Conservation (phyloP, 169 alveolate species). For the Hepatocystis sp. region DNA sequence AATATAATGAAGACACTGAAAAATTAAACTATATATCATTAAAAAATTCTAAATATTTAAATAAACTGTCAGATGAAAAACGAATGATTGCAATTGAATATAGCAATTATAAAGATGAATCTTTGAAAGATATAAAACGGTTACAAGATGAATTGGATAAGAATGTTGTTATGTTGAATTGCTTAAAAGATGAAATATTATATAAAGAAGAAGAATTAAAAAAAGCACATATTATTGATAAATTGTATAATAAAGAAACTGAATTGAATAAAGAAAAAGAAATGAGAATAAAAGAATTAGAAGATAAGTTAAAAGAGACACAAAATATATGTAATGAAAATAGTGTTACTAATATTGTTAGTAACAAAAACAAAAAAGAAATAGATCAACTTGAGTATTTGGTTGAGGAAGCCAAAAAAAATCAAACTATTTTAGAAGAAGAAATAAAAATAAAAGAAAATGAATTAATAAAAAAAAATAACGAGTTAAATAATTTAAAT, state of each 20-base stretch:
- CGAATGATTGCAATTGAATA: constrained; percentile 29
- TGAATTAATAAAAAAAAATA: constrained; percentile 26
- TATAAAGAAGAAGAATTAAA: constrained; percentile 72
- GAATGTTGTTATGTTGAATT: constrained; percentile 64
- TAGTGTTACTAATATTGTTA: too few species aligned
- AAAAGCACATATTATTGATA: constrained; percentile 62
- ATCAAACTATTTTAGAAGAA: constrained; percentile 1
- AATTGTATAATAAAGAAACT: constrained; percentile 50
- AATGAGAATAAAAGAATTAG: constrained; percentile 33
- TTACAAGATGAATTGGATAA: constrained; percentile 74
- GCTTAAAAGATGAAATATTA: constrained; percentile 65
- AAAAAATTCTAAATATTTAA: constrained; percentile 36
- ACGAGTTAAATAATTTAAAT: constrained; percentile 31
- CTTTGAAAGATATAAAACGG: constrained; percentile 67
- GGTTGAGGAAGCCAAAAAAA: not conserved
- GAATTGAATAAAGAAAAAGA: constrained; percentile 67
- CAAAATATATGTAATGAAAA: constrained; percentile 1
- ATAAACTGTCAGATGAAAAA: constrained; percentile 48
- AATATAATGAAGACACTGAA: constrained; percentile 69
- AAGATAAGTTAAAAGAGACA: constrained; percentile 22
- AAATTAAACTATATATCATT: constrained; percentile 31
- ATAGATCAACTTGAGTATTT: not conserved
- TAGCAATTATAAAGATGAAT: constrained; percentile 53
- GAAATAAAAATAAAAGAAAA: constrained; percentile 8
- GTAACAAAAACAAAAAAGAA: too few species aligned